Evolutionary conservation across 2,329 filamentous ascomycete species (phyloP).

Genomic region (Calonectria henricotiae): DNA sequence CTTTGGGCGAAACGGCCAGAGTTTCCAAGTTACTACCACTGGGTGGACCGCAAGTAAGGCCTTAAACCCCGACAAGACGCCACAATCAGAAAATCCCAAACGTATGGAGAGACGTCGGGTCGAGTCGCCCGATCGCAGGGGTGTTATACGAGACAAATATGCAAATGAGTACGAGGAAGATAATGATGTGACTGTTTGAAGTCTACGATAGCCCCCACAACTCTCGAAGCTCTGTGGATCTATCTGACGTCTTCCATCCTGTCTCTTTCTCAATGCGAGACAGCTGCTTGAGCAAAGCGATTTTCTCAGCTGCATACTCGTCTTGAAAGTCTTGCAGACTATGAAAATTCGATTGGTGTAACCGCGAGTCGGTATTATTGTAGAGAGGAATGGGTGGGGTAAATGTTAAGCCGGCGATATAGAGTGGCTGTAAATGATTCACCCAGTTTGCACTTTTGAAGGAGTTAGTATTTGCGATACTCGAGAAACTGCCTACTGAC

Average conservation of each 20-base stretch:
- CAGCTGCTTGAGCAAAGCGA: not conserved
- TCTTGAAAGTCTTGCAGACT: not conserved
- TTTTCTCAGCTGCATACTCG: constrained; percentile 2
- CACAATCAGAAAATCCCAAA: no score
- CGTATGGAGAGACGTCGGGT: no score
- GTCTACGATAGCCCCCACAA: not conserved
- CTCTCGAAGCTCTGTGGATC: not conserved
- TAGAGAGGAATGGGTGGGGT: not conserved
- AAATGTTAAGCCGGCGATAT: constrained; percentile 4
- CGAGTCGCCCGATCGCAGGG: no score
- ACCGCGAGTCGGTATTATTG: not conserved
- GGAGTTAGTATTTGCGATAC: not conserved
- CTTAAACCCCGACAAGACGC: no score
- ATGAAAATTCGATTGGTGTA: not conserved
- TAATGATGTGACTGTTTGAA: not conserved
- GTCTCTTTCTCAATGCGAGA: constrained; percentile 9
- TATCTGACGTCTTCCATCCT: constrained; percentile 3
- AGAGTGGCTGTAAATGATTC: not conserved
- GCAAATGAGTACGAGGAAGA: no score
- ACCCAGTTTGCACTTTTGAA: constrained; percentile 1
- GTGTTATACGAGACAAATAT: no score
- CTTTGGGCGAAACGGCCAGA: no score
- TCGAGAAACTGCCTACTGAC: not conserved
- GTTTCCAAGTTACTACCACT: no score
- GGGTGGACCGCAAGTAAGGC: no score